These are phyloP conservation scores for Cyamopsis tetragonoloba DNA, from an alignment of 306 rosid genomes.

Conservation along the genomic window DNA sequence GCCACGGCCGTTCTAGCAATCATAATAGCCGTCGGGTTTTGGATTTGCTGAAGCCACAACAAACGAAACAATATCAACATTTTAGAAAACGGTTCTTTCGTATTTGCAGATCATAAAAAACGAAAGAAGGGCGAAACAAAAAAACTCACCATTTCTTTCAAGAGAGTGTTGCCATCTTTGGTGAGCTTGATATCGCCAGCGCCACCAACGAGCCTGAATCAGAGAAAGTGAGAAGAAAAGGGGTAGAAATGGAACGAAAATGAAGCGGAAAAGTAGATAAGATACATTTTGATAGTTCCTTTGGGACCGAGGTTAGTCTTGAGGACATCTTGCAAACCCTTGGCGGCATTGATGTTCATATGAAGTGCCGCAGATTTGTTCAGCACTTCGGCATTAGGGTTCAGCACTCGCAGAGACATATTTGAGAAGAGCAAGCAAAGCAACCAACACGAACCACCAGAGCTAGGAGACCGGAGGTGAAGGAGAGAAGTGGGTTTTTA, in stretches of 20 bases:
- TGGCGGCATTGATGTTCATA: conserved; percentile 97
- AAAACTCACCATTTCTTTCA: conserved; percentile 78
- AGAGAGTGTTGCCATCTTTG: conserved; percentile 93
- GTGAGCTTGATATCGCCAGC: conserved; percentile 96
- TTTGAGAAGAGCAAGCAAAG: not conserved
- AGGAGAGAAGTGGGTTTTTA: not conserved
- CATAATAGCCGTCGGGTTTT: conserved; percentile 97
- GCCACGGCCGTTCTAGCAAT: conserved; percentile 98
- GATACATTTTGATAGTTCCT: conserved; percentile 90
- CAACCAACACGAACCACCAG: not conserved
- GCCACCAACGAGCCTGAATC: conserved; percentile 91
- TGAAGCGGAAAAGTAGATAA: not conserved
- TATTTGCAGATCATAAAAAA: not conserved
- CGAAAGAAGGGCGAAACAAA: not conserved
- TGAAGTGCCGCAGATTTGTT: conserved; percentile 96
- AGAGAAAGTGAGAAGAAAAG: not conserved
- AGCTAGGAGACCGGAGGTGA: not conserved
- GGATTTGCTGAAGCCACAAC: conserved; percentile 74
- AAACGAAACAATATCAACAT: not conserved
- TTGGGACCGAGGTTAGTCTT: conserved; percentile 93
- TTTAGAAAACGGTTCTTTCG: not conserved
- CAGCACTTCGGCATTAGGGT: conserved; percentile 96
- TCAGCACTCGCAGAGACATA: conserved; percentile 76
- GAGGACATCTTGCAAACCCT: conserved; percentile 93
- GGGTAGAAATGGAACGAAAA: not conserved